These are phyloP conservation scores for Nigrospora osmanthi DNA, from an alignment of 2,329 filamentous ascomycete species.

Conservation along the genomic window DNA sequence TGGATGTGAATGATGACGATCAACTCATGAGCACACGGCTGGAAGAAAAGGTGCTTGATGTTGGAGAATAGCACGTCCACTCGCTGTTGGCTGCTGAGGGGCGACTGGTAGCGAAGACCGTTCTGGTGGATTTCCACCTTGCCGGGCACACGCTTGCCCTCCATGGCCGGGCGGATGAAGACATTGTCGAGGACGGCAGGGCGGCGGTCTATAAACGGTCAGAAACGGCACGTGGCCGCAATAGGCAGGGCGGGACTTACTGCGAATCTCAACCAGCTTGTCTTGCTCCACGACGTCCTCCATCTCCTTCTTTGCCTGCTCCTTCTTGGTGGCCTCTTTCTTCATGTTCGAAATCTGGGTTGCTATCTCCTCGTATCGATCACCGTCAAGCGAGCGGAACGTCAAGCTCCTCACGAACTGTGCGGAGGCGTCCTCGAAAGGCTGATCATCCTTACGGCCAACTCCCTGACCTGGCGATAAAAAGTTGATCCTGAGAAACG, in stretches of 20 bases:
- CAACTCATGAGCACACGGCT: conserved; percentile 90
- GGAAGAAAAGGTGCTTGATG: conserved; percentile 97
- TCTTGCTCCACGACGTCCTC: conserved; percentile 99
- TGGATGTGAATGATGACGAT: conserved; percentile 98
- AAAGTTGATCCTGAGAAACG: conserved; percentile 94
- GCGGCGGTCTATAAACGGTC: conserved; percentile 65
- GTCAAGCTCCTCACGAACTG: conserved; percentile 96
- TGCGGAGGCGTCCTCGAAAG: conserved; percentile 91
- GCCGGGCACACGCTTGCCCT: conserved; percentile 92
- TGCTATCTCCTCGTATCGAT: conserved; percentile 83
- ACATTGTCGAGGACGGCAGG: conserved; percentile 88
- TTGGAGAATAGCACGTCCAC: conserved; percentile 97
- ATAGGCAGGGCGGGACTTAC: conserved; percentile 39
- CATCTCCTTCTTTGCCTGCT: conserved; percentile 99
- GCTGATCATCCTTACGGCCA: conserved; percentile 92
- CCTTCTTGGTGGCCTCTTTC: conserved; percentile 82
- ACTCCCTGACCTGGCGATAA: conserved; percentile 95
- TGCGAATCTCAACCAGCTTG: conserved; percentile 90
- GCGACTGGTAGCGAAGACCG: conserved; percentile 89
- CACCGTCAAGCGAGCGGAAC: conserved; percentile 83
- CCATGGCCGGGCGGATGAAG: conserved; percentile 89
- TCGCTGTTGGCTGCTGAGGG: conserved; percentile 69
- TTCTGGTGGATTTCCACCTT: conserved; percentile 98
- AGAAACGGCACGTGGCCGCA: conserved; percentile 19
- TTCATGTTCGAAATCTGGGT: conserved; percentile 94